phyloP scores from a whole-genome alignment of 192 early-diverging fungal species.

The Coemansia nantahalensis region DNA sequence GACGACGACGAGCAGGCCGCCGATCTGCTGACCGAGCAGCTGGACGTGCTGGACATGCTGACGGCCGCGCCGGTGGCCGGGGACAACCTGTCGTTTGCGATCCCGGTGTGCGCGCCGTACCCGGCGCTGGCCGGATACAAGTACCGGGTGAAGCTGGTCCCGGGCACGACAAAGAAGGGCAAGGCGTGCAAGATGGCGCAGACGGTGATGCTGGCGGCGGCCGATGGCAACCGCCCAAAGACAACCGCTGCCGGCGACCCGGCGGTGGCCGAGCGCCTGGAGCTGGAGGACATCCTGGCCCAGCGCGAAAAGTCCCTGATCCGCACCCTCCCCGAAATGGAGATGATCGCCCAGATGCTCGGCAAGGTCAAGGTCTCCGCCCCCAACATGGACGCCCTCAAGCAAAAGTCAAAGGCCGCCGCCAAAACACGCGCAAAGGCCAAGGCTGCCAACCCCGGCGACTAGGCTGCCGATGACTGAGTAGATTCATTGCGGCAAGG shows the following conservation, averaged over 20 bases:
- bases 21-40: conserved; percentile 36
- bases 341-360: conserved; percentile 77
- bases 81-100: conserved; percentile 79
- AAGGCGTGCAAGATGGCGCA: conserved; percentile 69
- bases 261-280: conserved; percentile 31
- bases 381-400: conserved; percentile 68
- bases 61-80: conserved; percentile 73
- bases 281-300: conserved; percentile 30
- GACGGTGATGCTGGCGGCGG: conserved; percentile 42
- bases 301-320: conserved; percentile 76
- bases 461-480: too few relatives aligned
- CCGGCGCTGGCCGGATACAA: conserved; percentile 78
- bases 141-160: conserved; percentile 92
- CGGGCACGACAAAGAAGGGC: conserved; percentile 89
- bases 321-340: conserved; percentile 78
- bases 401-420: conserved; percentile 52
- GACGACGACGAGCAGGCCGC: conserved; percentile 42
- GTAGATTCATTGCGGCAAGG: too few relatives aligned
- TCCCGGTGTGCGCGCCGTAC: conserved; percentile 96
- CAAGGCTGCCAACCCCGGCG: too few relatives aligned
- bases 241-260: conserved; percentile 10
- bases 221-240: conserved; percentile 30
- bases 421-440: conserved; percentile 38
- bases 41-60: conserved; percentile 74
- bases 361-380: conserved; percentile 86